These are phyloP conservation scores for Syzygium syzygioides DNA, from an alignment of 441 rosid genomes.

Conservation along the genomic window DNA sequence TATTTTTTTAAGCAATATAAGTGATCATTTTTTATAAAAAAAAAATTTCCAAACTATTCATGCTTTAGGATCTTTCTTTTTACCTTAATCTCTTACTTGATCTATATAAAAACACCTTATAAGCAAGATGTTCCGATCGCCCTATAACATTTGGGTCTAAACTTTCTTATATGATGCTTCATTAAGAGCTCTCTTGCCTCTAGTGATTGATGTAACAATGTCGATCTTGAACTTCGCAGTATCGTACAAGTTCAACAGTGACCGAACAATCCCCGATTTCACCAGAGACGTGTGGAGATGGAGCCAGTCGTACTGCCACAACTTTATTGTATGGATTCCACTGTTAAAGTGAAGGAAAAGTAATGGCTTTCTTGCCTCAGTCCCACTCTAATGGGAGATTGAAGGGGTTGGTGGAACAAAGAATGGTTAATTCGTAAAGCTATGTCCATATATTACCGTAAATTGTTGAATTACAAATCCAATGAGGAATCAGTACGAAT, in stretches of 20 bases:
- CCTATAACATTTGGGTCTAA: background rate
- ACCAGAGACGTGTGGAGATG: slow-evolving; percentile 6
- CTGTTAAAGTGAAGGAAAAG: background rate
- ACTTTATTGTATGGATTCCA: background rate
- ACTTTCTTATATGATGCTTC: background rate
- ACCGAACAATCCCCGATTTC: slow-evolving; percentile 39
- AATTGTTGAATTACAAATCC: background rate
- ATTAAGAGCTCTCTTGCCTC: no score
- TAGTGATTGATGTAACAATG: slow-evolving; percentile 4
- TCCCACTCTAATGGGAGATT: background rate
- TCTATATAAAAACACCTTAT: no score
- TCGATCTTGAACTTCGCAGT: slow-evolving; percentile 39
- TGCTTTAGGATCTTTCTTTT: background rate
- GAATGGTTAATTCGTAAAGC: background rate
- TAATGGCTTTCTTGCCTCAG: background rate
- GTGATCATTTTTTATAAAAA: rapidly evolving
- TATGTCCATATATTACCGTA: background rate
- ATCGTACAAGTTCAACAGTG: slow-evolving; percentile 41
- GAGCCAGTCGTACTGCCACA: background rate
- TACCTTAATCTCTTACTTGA: background rate
- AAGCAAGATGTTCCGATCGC: background rate
- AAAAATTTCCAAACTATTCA: no score
- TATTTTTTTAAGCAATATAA: no score
- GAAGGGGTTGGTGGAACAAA: background rate
- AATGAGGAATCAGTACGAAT: background rate